A percentile compares a stretch with the other conserved stretches of the same genome.
phyloP scores from a whole-genome alignment of 2,329 filamentous ascomycete genomes.

The Trichophyton verrucosum region DNA sequence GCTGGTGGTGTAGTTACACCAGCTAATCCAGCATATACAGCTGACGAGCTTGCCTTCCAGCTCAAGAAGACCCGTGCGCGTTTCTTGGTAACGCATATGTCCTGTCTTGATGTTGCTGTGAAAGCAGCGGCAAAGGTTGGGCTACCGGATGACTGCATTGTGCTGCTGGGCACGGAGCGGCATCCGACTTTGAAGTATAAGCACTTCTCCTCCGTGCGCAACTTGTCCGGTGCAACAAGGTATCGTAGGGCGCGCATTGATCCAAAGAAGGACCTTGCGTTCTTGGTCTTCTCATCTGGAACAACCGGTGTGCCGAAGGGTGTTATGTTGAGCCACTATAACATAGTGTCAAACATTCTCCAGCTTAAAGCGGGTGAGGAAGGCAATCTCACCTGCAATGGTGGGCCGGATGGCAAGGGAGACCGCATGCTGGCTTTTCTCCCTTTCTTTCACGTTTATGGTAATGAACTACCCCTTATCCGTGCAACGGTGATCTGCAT shows the following conservation, averaged over 20 bases:
- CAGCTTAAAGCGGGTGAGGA: slow-evolving; percentile 46
- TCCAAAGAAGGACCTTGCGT: slow-evolving; percentile 61
- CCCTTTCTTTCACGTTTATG: slow-evolving; percentile 88
- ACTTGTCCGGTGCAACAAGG: slow-evolving; percentile 47
- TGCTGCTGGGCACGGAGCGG: slow-evolving; percentile 59
- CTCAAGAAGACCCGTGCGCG: slow-evolving; percentile 65
- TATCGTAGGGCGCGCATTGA: slow-evolving; percentile 51
- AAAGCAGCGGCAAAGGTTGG: slow-evolving; percentile 59
- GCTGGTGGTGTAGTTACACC: slow-evolving; percentile 72
- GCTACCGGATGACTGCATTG: slow-evolving; percentile 57
- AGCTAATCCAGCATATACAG: slow-evolving; percentile 77
- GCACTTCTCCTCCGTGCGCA: slow-evolving; percentile 60
- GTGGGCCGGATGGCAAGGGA: slow-evolving; percentile 47
- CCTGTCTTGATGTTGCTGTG: slow-evolving; percentile 51
- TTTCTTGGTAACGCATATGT: slow-evolving; percentile 60
- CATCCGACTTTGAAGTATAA: slow-evolving; percentile 13
- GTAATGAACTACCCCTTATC: slow-evolving; percentile 31
- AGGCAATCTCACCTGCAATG: slow-evolving; percentile 44
- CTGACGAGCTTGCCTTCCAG: slow-evolving; percentile 72
- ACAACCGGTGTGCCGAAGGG: slow-evolving; percentile 89
- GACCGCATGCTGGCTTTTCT: slow-evolving; percentile 68
- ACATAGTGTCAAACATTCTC: slow-evolving; percentile 63
- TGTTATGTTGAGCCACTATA: slow-evolving; percentile 71
- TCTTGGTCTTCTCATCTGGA: slow-evolving; percentile 77
- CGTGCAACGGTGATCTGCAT: not conserved